Evolutionary conservation across 257 asterid species (phyloP).

Genomic region (Lavandula angustifolia): DNA sequence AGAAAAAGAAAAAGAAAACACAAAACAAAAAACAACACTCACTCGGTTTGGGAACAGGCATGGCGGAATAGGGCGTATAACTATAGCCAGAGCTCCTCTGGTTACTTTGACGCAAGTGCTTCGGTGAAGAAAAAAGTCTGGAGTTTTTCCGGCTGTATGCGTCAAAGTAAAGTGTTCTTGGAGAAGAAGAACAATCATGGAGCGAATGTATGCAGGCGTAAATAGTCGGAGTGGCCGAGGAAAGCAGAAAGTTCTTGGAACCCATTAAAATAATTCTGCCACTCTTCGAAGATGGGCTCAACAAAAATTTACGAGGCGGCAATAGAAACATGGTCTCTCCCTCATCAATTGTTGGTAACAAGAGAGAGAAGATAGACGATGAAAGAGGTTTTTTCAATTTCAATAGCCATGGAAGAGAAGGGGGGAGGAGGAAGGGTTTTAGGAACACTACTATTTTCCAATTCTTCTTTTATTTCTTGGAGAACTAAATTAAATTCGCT

Average conservation of each 20-base stretch:
- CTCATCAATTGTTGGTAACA: neutral
- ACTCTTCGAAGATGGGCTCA: constrained; percentile 31
- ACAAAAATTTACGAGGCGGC: constrained; percentile 39
- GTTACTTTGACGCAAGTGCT: constrained; percentile 39
- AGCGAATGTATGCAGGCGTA: constrained; percentile 18
- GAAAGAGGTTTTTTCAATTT: neutral
- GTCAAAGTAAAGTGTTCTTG: constrained; percentile 11
- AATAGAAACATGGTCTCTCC: constrained; percentile 35
- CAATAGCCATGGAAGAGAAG: constrained; percentile 33
- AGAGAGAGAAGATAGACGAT: neutral
- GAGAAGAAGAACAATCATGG: constrained; percentile 27
- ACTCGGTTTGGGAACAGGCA: constrained; percentile 62
- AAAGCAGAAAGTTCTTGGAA: constrained; percentile 43
- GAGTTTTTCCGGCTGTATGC: constrained; percentile 28
- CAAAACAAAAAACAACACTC: constrained; percentile 26
- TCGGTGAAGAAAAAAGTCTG: constrained; percentile 38
- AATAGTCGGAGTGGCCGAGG: constrained; percentile 28
- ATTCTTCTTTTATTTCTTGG: neutral
- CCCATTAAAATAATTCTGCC: constrained; percentile 42
- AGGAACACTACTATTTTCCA: neutral
- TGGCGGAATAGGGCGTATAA: constrained; percentile 44
- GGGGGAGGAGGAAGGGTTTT: constrained; percentile 30
- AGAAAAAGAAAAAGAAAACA: neutral
- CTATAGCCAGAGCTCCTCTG: constrained; percentile 42
- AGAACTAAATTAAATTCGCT: neutral